Base-by-base conservation (phyloP, 1,139 yeast genomes). In the Hemisphaericaspora xylofermentans region DNA sequence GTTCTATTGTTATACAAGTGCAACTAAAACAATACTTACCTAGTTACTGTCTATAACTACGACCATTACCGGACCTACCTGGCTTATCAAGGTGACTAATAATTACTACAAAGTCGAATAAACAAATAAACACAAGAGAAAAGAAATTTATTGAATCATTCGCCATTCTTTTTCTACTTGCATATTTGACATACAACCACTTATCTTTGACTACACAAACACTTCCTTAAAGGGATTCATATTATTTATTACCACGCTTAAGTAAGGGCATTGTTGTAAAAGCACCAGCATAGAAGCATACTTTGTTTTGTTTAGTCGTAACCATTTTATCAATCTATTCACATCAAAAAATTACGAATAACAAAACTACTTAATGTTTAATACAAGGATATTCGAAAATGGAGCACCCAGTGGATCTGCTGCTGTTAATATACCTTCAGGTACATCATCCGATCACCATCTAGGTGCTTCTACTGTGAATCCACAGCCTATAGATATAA, bases 401-500 rank as follows among this genome's bases (percentile, higher is more conserved):
- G 42, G 42, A 26, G 47, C 44, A 29, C 41, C 52, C n/a, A 38
- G 57, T 9, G 51, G 49, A 15, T 44, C 58, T 19, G 36, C 49
- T 31, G 51, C 55, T 13, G 49, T 52, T 13, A 53, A 52, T 39
- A 53, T 53, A 30, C 56, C 57, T 24, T 38, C 52, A 9, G 41
- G 43, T 15, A 44, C 50, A 18, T 43, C 46, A 3, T 38, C 47
- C 2, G 39, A 45, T 40, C 26, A 39, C 38, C 44, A 18, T 19
- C 16, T 17, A n/a, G 25, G 34, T 4, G 29, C 25, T 8, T 17
- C 38, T 14, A 36, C 22, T n/a, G 35, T 26, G n/a, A 33, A 31
- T 10, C 71, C 75, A 15, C 78, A 72, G 51, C 78, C 78, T 4
- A 72, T 72, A 43, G 78, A 72, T 50, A 72, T 72, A 42, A 66